phyloP scores from a whole-genome alignment of 73 alveolate genomes.

The Stentor roeselii region DNA sequence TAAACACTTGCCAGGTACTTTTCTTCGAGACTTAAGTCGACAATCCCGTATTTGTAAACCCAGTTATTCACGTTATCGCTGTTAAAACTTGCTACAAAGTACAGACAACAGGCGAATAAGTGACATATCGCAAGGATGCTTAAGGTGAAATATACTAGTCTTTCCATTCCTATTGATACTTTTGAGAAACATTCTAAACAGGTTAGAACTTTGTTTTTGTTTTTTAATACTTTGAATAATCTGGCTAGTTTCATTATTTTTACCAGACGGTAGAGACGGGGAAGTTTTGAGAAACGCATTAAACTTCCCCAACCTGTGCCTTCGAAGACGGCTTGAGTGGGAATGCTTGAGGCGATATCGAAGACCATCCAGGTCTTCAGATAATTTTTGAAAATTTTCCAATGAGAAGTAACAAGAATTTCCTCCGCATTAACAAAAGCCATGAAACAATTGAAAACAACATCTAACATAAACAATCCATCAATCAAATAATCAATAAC shows the following conservation, averaged over 20 bases:
- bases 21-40: constrained; percentile 25
- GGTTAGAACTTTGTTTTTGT: constrained; percentile 6
- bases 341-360: not conserved
- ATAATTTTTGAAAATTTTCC: not conserved
- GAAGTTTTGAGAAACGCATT: constrained; percentile 41
- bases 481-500: constrained; percentile 8
- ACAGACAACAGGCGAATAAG: constrained; percentile 81
- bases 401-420: not conserved
- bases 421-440: not conserved
- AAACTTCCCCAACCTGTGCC: constrained; percentile 5
- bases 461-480: not conserved
- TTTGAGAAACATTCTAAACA: constrained; percentile 37
- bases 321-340: not conserved
- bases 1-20: constrained; percentile 46
- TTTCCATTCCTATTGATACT: constrained; percentile 65
- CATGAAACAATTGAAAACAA: not conserved
- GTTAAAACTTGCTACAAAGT: constrained; percentile 60
- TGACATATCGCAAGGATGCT: constrained; percentile 68
- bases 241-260: constrained; percentile 33
- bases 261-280: constrained; percentile 52
- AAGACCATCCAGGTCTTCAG: constrained; percentile 15
- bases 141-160: constrained; percentile 56
- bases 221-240: constrained; percentile 27
- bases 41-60: constrained; percentile 66
- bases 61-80: constrained; percentile 83